Evolutionary conservation across 768 basidiomycete genomes (phyloP), one percentile per base, ranked within the genome.

Genomic region (Hortiboletus flavorubellus): DNA sequence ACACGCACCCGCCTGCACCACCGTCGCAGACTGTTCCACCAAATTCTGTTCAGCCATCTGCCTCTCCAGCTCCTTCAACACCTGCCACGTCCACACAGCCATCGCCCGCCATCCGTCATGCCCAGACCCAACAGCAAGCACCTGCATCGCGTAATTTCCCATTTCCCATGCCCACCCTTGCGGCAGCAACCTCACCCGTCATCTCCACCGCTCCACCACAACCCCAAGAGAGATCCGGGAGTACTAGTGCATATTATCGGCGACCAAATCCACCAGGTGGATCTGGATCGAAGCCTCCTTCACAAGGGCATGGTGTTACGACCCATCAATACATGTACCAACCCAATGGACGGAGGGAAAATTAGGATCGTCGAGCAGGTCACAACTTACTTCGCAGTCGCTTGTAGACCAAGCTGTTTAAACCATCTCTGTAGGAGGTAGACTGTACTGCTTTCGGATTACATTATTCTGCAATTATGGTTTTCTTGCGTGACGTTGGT

Each of bases 141-240:
- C n/a, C 64, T 33, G 30, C 61, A 15, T 56, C 68, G 1, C 62
- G 72, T 29, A 65, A 56, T 43, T 64, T 83, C 46, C 84, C 85
- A 5, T 89, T 84, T 79, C 85, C 87, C 7, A 87, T 88, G 85
- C 86, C 87, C 2, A 86, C 84, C 1, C 79, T 87, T 31, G 86
- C 87, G 1, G 82, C 78, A 10, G 77, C 78, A 43, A 82, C 83
- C 0, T 81, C 85, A 6, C 79, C 85, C 2, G 79, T 85, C 4
- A 74, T 86, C 21, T 59, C 73, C n/a, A 61, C 76, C 1, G 42
- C 67, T 16, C 64, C 51, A 48, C 80, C 79, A n/a, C 78, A 74
- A 37, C 76, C 44, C 0, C 65, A 53, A 44, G 71, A 71, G 31
- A 61, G 67, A 43, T 41, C 63, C 8, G 67, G 62, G 35, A 57